Percentiles rank a stretch among this genome's conserved stretches.
These are phyloP conservation scores for Pyrenula aspistea DNA, from an alignment of 495 filamentous ascomycete genomes.

Conservation along the genomic window DNA sequence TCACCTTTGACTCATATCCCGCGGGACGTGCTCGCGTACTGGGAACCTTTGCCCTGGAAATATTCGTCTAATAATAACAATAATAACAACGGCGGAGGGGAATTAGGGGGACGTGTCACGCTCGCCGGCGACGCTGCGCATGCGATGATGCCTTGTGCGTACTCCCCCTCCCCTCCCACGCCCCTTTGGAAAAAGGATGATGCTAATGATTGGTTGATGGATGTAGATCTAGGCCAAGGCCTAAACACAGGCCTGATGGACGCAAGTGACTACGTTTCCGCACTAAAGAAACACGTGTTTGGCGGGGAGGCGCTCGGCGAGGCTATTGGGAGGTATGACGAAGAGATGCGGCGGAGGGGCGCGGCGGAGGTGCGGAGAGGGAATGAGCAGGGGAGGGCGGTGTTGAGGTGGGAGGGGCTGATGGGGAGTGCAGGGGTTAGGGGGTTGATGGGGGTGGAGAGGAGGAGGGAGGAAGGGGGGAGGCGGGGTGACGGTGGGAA, in stretches of 20 bases:
- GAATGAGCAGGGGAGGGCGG: neutral
- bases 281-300: constrained; percentile 14
- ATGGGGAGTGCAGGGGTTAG: neutral
- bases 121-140: constrained; percentile 40
- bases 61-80: too few relatives aligned
- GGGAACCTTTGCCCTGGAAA: neutral
- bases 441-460: neutral
- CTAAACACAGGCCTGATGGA: constrained; percentile 35
- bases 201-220: too few relatives aligned
- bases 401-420: neutral
- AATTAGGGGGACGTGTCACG: constrained; percentile 27
- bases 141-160: constrained; percentile 45
- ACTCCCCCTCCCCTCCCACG: too few relatives aligned
- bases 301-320: constrained; percentile 3
- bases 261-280: constrained; percentile 25
- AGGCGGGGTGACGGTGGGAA: too few relatives aligned
- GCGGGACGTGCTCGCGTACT: neutral
- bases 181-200: too few relatives aligned
- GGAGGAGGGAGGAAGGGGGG: neutral
- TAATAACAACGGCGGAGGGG: neutral
- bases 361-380: neutral
- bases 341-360: constrained; percentile 22
- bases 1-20: neutral
- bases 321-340: constrained; percentile 28
- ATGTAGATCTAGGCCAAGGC: constrained; percentile 33